phyloP scores from a whole-genome alignment of 2,329 filamentous ascomycete genomes.

The Phialemoniopsis sp. region DNA sequence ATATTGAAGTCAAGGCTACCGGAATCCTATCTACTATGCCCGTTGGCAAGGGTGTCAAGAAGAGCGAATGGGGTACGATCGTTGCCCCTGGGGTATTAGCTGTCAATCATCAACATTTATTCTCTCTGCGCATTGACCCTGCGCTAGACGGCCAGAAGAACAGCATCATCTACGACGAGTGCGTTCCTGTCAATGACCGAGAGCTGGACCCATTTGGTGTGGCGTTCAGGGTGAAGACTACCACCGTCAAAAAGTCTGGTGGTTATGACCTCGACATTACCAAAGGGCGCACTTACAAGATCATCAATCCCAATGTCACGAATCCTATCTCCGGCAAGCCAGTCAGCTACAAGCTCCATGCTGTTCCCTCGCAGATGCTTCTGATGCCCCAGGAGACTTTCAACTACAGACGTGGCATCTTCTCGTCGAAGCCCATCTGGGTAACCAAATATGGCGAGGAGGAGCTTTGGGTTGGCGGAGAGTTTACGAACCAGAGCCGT shows the following conservation, averaged over 20 bases:
- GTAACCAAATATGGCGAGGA: slow-evolving; percentile 54
- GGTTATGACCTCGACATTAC: too few relatives aligned
- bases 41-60: slow-evolving; percentile 13
- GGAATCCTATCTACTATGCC: slow-evolving; percentile 55
- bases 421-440: slow-evolving; percentile 23
- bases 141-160: slow-evolving; percentile 40
- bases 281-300: too few relatives aligned
- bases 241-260: too few relatives aligned
- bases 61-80: slow-evolving; percentile 38
- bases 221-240: too few relatives aligned
- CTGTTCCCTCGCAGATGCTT: too few relatives aligned
- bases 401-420: too few relatives aligned
- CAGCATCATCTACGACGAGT: background rate
- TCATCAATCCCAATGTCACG: too few relatives aligned
- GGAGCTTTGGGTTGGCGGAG: slow-evolving; percentile 55
- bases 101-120: slow-evolving; percentile 55
- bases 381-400: too few relatives aligned
- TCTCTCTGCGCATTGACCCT: slow-evolving; percentile 46
- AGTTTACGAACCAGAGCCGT: slow-evolving; percentile 68
- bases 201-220: too few relatives aligned
- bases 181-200: background rate
- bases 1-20: slow-evolving; percentile 22
- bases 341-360: too few relatives aligned
- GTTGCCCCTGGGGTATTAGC: slow-evolving; percentile 48
- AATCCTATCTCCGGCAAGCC: too few relatives aligned